These are phyloP conservation scores for Boletus eberwhitei DNA, from an alignment of 768 basidiomycete species.

Conservation along the genomic window DNA sequence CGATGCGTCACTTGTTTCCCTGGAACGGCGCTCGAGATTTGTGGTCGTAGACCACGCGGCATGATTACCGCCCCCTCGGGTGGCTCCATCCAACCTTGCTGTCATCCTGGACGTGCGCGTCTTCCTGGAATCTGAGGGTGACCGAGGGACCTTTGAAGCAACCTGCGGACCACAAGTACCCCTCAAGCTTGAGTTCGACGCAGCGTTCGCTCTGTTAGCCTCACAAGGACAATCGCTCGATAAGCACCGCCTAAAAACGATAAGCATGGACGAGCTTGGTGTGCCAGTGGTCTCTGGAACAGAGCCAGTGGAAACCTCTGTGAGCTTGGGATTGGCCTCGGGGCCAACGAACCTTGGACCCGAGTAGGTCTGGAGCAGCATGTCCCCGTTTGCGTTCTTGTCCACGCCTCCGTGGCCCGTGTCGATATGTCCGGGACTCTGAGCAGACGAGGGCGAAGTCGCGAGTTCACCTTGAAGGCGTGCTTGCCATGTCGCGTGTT, in stretches of 20 bases:
- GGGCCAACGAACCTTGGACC: background rate
- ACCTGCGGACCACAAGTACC: background rate
- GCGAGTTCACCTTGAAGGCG: constrained; percentile 11
- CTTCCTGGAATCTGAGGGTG: background rate
- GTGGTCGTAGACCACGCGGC: background rate
- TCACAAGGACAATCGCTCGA: constrained; percentile 14
- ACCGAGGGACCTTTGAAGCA: background rate
- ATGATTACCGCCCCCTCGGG: background rate
- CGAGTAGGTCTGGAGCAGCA: background rate
- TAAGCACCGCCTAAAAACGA: constrained; percentile 12
- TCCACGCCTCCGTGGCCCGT: background rate
- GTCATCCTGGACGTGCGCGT: background rate
- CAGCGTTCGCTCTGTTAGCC: background rate
- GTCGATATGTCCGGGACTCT: background rate
- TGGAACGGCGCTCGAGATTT: background rate
- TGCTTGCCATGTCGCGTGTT: constrained; percentile 10
- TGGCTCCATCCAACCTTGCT: background rate
- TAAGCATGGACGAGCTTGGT: background rate
- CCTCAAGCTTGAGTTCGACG: background rate
- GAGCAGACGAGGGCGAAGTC: background rate
- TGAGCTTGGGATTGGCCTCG: background rate
- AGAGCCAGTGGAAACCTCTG: background rate
- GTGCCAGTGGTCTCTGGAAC: background rate
- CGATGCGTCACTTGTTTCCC: background rate
- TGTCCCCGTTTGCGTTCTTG: background rate